Conservation (phyloP, 441 rosid genomes). For the Jatropha multifida region DNA sequence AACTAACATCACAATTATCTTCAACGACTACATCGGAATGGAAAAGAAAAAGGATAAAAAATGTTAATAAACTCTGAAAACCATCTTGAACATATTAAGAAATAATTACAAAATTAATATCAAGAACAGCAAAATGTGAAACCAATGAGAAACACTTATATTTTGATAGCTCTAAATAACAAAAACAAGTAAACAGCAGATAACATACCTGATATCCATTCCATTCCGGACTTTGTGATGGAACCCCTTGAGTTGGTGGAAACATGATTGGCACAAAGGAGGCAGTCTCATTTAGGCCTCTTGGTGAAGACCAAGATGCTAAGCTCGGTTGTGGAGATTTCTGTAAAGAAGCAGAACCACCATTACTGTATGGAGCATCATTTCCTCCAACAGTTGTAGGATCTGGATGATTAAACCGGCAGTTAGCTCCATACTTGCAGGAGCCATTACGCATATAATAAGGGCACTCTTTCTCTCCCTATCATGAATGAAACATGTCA, state of each 20-base stretch:
- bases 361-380: slow-evolving; percentile 54
- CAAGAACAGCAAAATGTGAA: neutral
- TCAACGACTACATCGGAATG: neutral
- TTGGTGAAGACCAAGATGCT: slow-evolving; percentile 68
- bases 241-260: slow-evolving; percentile 56
- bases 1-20: neutral
- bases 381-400: slow-evolving; percentile 55
- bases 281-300: slow-evolving; percentile 47
- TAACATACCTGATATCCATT: slow-evolving; percentile 74
- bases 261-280: slow-evolving; percentile 60
- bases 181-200: neutral
- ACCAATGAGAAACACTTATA: neutral
- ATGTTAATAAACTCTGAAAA: neutral
- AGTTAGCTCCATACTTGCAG: slow-evolving; percentile 82
- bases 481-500: slow-evolving; percentile 19
- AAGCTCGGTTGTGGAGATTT: slow-evolving; percentile 48
- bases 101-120: neutral
- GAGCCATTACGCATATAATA: slow-evolving; percentile 95
- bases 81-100: neutral
- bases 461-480: slow-evolving; percentile 88
- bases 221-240: slow-evolving; percentile 66
- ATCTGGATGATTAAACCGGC: slow-evolving; percentile 94
- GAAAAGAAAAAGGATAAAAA: neutral
- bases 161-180: slow-evolving; percentile 3
- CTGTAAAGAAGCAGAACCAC: slow-evolving; percentile 51